Percentiles rank a stretch among this genome's conserved stretches.
These are phyloP conservation scores for Umbelopsis sp. DNA, from an alignment of 192 early-diverging fungal species.

Conservation along the genomic window DNA sequence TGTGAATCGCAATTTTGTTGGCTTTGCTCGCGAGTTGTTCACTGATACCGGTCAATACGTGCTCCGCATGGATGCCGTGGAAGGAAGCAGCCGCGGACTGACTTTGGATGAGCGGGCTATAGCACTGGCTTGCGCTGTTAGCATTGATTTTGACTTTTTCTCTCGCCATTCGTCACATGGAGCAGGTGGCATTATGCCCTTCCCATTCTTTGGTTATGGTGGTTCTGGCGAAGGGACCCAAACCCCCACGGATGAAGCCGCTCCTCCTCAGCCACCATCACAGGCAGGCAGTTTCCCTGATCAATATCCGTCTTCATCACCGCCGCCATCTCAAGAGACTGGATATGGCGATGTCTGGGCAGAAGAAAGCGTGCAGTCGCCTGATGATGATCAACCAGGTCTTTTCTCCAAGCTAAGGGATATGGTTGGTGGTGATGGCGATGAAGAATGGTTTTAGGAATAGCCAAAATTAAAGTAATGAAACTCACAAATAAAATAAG, in stretches of 20 bases:
- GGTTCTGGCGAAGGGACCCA: not conserved
- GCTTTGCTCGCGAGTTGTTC: slow-evolving; percentile 83
- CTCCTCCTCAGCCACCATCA: not conserved
- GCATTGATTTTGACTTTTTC: slow-evolving; percentile 91
- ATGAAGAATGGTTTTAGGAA: slow-evolving; percentile 19
- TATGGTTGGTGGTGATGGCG: slow-evolving; percentile 1
- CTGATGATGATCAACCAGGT: slow-evolving; percentile 3
- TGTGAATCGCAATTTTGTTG: slow-evolving; percentile 81
- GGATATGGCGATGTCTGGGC: slow-evolving; percentile 50
- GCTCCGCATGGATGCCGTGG: slow-evolving; percentile 69
- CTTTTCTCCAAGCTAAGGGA: not conserved
- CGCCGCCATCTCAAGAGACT: slow-evolving; percentile 23
- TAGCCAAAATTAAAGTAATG: not conserved
- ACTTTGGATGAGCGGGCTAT: slow-evolving; percentile 82
- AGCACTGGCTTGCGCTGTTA: slow-evolving; percentile 78
- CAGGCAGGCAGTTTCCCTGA: slow-evolving; percentile 17
- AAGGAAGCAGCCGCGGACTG: slow-evolving; percentile 51
- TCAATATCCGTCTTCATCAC: slow-evolving; percentile 11
- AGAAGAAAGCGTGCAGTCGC: slow-evolving; percentile 29
- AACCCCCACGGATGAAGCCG: not conserved
- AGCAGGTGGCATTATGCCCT: slow-evolving; percentile 46
- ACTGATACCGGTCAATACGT: slow-evolving; percentile 87
- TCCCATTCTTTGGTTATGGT: slow-evolving; percentile 43
- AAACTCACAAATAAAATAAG: not conserved
- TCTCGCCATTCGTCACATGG: slow-evolving; percentile 66